Conservation (phyloP, 225 moss, liverwort and hornwort genomes). For the Sphagnum tenellum region DNA sequence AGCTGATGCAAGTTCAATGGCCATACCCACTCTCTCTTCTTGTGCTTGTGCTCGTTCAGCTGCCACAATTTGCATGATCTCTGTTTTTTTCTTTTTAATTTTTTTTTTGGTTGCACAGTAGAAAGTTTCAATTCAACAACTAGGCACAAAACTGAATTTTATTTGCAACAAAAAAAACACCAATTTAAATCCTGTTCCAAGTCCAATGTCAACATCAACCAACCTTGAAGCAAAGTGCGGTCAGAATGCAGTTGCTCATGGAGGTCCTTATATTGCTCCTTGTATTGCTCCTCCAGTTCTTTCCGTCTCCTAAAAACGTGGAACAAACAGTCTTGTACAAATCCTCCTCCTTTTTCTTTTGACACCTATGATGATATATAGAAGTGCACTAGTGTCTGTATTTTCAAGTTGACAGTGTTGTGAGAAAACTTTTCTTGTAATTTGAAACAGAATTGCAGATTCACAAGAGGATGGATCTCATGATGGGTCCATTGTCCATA, state of each 20-base stretch:
- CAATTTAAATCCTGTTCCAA: no score
- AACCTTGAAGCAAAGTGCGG: constrained; percentile 39
- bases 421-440: no score
- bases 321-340: no score
- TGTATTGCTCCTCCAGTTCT: constrained; percentile 53
- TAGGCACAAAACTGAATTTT: neutral
- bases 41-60: constrained; percentile 50
- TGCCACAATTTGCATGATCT: constrained; percentile 9
- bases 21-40: constrained; percentile 39
- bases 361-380: no score
- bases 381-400: no score
- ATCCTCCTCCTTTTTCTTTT: no score
- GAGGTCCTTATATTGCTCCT: constrained; percentile 40
- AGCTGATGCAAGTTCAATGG: constrained; percentile 38
- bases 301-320: constrained; percentile 33
- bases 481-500: neutral
- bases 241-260: constrained; percentile 48
- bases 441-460: no score
- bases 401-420: no score
- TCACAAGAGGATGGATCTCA: neutral
- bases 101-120: neutral
- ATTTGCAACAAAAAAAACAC: no score
- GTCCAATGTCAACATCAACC: no score
- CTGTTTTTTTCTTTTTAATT: no score
- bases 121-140: neutral